phyloP scores from a whole-genome alignment of 768 basidiomycete species.

The Boletus bicolor region DNA sequence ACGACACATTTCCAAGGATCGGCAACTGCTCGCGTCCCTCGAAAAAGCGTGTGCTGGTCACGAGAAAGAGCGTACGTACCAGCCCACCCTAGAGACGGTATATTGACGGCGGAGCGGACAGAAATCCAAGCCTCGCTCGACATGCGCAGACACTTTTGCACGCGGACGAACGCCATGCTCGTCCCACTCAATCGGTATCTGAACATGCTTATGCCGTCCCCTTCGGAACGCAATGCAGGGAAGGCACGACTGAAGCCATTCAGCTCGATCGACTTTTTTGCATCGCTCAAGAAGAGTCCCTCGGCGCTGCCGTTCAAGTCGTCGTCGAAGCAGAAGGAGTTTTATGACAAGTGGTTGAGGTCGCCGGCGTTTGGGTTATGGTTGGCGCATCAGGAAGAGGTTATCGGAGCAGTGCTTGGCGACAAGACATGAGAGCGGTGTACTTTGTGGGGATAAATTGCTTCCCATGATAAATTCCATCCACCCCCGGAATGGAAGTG shows the following conservation, averaged over 20 bases:
- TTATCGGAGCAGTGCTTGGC: conserved; percentile 56
- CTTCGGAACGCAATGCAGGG: conserved; percentile 38
- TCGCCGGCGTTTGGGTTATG: conserved; percentile 77
- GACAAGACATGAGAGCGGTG: conserved; percentile 8
- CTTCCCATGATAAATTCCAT: background rate
- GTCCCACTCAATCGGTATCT: conserved; percentile 91
- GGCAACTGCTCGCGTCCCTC: conserved; percentile 63
- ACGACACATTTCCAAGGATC: conserved; percentile 83
- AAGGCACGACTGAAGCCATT: conserved; percentile 61
- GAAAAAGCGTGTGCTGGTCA: conserved; percentile 57
- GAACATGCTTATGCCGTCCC: conserved; percentile 78
- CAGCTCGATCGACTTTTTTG: conserved; percentile 63
- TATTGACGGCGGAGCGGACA: conserved; percentile 25
- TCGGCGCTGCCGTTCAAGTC: conserved; percentile 74
- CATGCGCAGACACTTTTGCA: conserved; percentile 78
- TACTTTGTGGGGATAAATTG: background rate
- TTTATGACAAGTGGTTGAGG: conserved; percentile 75
- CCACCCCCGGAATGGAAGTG: background rate
- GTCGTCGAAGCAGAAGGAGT: conserved; percentile 58
- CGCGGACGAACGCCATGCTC: conserved; percentile 81
- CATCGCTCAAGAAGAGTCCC: conserved; percentile 68
- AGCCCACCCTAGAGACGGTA: background rate
- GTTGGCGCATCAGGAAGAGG: conserved; percentile 73
- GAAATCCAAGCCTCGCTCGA: conserved; percentile 60
- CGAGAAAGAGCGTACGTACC: conserved; percentile 49